Percentiles rank a stretch among this genome's conserved stretches.
These are phyloP conservation scores for Monascus purpureus DNA, from an alignment of 495 filamentous ascomycete species.

Conservation along the genomic window DNA sequence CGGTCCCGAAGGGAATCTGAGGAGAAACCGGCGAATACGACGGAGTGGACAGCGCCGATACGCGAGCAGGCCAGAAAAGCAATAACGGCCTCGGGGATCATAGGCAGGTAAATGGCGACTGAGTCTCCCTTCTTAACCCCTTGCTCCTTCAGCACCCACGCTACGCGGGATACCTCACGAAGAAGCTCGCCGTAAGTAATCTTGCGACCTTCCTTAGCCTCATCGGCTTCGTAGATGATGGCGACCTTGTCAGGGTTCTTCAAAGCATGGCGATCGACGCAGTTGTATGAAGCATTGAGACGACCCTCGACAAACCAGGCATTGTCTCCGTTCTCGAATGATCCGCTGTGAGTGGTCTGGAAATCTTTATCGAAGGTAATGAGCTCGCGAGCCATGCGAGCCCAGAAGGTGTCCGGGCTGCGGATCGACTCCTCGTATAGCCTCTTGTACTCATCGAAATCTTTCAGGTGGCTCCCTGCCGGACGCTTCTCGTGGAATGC, in stretches of 20 bases:
- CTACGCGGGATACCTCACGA: slow-evolving; percentile 74
- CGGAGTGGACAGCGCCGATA: slow-evolving; percentile 94
- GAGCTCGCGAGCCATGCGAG: slow-evolving; percentile 67
- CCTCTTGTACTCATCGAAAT: slow-evolving; percentile 75
- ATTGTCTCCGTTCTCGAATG: slow-evolving; percentile 66
- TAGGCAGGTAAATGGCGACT: slow-evolving; percentile 93
- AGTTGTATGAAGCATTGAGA: slow-evolving; percentile 94
- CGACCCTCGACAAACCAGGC: slow-evolving; percentile 92
- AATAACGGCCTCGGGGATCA: slow-evolving; percentile 93
- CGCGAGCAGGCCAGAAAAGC: slow-evolving; percentile 82
- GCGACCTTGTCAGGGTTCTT: slow-evolving; percentile 84
- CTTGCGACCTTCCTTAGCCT: slow-evolving; percentile 71
- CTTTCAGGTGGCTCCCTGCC: slow-evolving; percentile 48
- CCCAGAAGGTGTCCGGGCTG: slow-evolving; percentile 87
- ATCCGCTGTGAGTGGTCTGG: slow-evolving; percentile 73
- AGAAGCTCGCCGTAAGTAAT: slow-evolving; percentile 92
- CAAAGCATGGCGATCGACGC: slow-evolving; percentile 88
- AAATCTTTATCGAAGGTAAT: slow-evolving; percentile 87
- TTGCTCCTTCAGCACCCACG: slow-evolving; percentile 80
- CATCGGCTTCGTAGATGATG: slow-evolving; percentile 98
- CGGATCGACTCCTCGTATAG: slow-evolving; percentile 95
- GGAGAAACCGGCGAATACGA: slow-evolving; percentile 97
- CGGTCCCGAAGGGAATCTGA: slow-evolving; percentile 93
- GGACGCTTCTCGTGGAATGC: slow-evolving; percentile 59
- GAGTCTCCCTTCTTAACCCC: slow-evolving; percentile 97